Evolutionary conservation across 768 basidiomycete genomes (phyloP), one percentile per base, ranked within the genome.

Genomic region (Dioszegia aurantiaca): DNA sequence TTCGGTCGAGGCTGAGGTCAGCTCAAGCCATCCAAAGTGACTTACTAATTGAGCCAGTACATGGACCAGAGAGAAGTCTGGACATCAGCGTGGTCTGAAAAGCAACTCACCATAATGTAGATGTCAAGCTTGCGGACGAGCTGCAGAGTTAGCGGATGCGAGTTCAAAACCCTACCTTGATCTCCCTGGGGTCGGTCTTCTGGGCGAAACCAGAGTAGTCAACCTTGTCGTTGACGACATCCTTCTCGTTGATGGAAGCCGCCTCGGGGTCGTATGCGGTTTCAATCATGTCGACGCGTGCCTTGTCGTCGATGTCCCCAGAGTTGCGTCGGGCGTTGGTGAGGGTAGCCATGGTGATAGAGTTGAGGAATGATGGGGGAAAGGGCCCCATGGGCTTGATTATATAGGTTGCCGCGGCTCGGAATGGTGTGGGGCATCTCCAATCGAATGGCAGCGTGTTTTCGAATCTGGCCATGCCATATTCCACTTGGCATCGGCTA

Each of bases 141-240:
- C 39, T 44, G 33, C 14, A 44, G 3, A 16, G 43, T 44, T 23
- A 44, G 43, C 17, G 16, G 19, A n/a, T n/a, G n/a, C n/a, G 12
- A 23, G 6, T 24, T 16, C 23, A 26, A 3, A 23, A 23, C 9
- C 43, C 5, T 28, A 49, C 19, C 31, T 59, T 59, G 51, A 59
- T 54, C 41, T 59, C 58, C n/a, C 27, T 6, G 4, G 58, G 58
- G 49, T 59, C 58, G 21, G 58, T 59, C 41, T 59, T 59, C 28
- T 59, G 58, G 14, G 58, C 42, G 33, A 59, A 59, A 26, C 58
- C 58, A 45, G 58, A 59, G 28, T 59, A 59, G 44, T 59, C 58
- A 31, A 54, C 49, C 42, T 59, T 39, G 16, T 45, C 36, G 16
- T 8, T 36, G 27, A 16, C 37, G 10, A 37, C 16, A 6, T 44